Conservation (phyloP, 176 grass and related monocot genomes). For the Rhynchospora pubera region DNA sequence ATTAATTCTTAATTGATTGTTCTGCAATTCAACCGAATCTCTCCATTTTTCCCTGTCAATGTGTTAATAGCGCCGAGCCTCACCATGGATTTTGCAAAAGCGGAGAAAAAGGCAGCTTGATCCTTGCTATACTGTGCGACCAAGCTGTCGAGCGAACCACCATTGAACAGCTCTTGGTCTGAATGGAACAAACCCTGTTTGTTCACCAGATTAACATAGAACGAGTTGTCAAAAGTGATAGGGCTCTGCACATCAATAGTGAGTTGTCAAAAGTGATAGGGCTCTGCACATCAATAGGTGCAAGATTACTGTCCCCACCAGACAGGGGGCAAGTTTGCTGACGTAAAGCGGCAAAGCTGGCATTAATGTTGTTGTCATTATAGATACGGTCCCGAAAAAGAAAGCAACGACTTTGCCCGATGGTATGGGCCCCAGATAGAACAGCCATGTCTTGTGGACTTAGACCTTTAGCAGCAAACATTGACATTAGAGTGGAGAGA, state of each 20-base stretch:
- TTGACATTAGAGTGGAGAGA: constrained; percentile 35
- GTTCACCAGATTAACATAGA: constrained; percentile 40
- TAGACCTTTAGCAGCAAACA: constrained; percentile 44
- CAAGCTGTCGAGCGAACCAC: constrained; percentile 43
- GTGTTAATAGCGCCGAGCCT: constrained; percentile 44
- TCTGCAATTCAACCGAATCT: constrained; percentile 54
- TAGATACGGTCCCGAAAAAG: constrained; percentile 51
- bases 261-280: constrained; percentile 48
- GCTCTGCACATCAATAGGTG: constrained; percentile 47
- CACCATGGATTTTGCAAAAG: constrained; percentile 49
- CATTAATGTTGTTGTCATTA: constrained; percentile 38
- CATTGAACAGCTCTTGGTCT: constrained; percentile 68
- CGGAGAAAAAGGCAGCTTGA: neutral
- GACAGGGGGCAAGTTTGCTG: constrained; percentile 47
- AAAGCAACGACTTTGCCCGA: constrained; percentile 46
- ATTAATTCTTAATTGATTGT: constrained; percentile 29
- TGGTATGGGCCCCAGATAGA: constrained; percentile 64
- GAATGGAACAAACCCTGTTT: constrained; percentile 54
- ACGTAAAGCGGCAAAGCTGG: constrained; percentile 35
- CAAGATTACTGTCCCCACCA: constrained; percentile 27
- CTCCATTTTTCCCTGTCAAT: constrained; percentile 31
- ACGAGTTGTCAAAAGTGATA: constrained; percentile 49
- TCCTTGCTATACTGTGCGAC: constrained; percentile 25
- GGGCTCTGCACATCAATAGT: constrained; percentile 46
- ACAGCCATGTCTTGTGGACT: constrained; percentile 52